These are phyloP conservation scores for Aspergillus sp. DNA, from an alignment of 2,329 filamentous ascomycete species.

Conservation along the genomic window DNA sequence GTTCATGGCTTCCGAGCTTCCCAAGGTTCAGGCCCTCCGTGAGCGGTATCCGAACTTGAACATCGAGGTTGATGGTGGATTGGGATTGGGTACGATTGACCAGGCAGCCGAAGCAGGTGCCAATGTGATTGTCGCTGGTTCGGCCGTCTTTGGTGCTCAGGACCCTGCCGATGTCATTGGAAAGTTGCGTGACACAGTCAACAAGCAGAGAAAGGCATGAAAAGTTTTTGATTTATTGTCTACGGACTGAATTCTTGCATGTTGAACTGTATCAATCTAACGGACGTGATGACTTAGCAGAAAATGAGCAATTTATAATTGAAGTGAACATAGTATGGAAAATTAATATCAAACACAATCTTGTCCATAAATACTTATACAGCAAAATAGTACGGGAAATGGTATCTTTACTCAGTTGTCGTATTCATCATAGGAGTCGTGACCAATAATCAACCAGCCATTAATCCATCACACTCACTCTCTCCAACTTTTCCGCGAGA, in stretches of 20 bases:
- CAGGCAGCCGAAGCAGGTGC: conserved; percentile 92
- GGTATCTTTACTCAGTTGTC: background rate
- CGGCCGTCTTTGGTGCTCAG: conserved; percentile 88
- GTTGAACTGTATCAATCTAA: too few relatives aligned
- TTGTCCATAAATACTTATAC: too few relatives aligned
- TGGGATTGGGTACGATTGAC: conserved; percentile 84
- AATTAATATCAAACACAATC: too few relatives aligned
- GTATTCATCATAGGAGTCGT: background rate
- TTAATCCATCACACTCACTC: background rate
- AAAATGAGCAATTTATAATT: too few relatives aligned
- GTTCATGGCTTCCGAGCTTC: conserved; percentile 94
- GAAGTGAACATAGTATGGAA: too few relatives aligned
- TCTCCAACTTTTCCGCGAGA: background rate
- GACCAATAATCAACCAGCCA: background rate
- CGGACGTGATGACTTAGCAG: too few relatives aligned
- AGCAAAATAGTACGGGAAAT: conserved; percentile 8
- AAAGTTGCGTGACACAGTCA: conserved; percentile 73
- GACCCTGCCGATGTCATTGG: conserved; percentile 83
- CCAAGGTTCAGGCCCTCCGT: conserved; percentile 83
- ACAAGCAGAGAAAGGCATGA: conserved; percentile 47
- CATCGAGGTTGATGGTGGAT: conserved; percentile 94
- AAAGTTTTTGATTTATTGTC: too few relatives aligned
- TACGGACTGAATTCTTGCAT: too few relatives aligned
- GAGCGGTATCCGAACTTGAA: conserved; percentile 84
- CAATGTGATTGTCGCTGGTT: conserved; percentile 96